Evolutionary conservation across 2,329 filamentous ascomycete genomes (phyloP), one percentile per base, ranked within the genome.

Genomic region (Epichloe gansuensis): DNA sequence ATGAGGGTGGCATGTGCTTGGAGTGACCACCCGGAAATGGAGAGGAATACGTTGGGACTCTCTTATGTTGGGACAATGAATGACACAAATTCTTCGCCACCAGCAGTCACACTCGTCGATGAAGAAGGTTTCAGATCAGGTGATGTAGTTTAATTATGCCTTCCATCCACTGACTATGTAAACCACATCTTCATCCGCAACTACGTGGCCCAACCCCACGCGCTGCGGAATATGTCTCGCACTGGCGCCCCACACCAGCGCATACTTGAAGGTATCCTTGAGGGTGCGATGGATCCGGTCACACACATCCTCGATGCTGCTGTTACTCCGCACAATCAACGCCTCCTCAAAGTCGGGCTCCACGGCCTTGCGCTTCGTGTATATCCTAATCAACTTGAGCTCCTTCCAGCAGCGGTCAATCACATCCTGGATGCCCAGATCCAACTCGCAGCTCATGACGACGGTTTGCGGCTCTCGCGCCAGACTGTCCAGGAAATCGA

Each of bases 181-280:
- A 49, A 85, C 81, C 17, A 85, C 81, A 62, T 85, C 82, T 66
- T 85, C 81, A 57, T 85, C 82, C 2, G 76, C 71, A 45, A 98
- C 91, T 12, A 81, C 63, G 75, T 98, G 93, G 6, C 81, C 75
- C 62, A 98, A 69, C 1, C 93, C 94, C 39, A 96, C 91, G 57
- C 93, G 77, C 75, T 98, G 93, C 38, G 94, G 93, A 38, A 97
- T 77, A 74, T 98, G 94, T 63, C 89, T 83, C 38, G 93, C 93
- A 69, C 91, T 97, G 17, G 91, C 91, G 4, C 93, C 93, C 94
- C 94, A 98, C 0, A 98, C 93, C 59, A 97, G 72, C 3, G 93
- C 94, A 72, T 97, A 96, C 75, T 97, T 98, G 78, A 97, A 98
- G 4, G 90, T 95, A 57, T 98, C 94, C 80, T 97, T 98, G 59